Base-by-base conservation (phyloP, 331 rosid genomes). In the Pyrus hybrid region DNA sequence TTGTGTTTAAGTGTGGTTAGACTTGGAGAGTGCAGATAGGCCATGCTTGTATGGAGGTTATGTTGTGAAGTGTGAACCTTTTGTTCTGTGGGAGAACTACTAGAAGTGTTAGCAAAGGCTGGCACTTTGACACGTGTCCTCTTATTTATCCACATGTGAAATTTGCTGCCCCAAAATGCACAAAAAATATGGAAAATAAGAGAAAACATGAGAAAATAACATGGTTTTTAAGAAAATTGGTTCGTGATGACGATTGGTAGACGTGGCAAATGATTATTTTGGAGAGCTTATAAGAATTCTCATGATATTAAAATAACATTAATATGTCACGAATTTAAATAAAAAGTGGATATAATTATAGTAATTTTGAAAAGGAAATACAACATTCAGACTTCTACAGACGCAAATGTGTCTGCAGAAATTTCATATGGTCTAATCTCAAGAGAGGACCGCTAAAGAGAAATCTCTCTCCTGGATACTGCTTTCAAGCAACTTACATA, bases 11-110 rank as follows among this genome's bases (percentile, higher is more conserved):
- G 82, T 13, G 86, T 81, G 75, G 80, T 72, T 49, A 93, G 58
- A 65, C 82, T 72, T 63, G 93, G 83, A 72, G 79, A 81, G 63
- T 87, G 85, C 17, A 88, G 73, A 60, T 92, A 83, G 69, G 89
- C 93, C 98, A 91, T 93, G 57, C 74, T 14, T 76, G 69, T 32
- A 18, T 25, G 60, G 35, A 13, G 16, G 63, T 67, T 68, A 37
- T 37, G 71, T 21, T 57, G 72, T 33, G 53, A 37, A 65, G 41
- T 10, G 17, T 37, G 20, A 23, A 18, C 68, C 58, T 75, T 75
- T 22, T 14, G 54, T 62, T 73, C 11, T 8, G 58, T 28, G 62
- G 65, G 66, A 56, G 68, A 75, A 32, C 77, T 18, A 60, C 14
- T 28, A 23, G 22, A 13, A 76, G 70, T n/a, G 77, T 78, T 79